These are phyloP conservation scores for Clarireedia monteithiana DNA, from an alignment of 2,329 filamentous ascomycete species.

Conservation along the genomic window DNA sequence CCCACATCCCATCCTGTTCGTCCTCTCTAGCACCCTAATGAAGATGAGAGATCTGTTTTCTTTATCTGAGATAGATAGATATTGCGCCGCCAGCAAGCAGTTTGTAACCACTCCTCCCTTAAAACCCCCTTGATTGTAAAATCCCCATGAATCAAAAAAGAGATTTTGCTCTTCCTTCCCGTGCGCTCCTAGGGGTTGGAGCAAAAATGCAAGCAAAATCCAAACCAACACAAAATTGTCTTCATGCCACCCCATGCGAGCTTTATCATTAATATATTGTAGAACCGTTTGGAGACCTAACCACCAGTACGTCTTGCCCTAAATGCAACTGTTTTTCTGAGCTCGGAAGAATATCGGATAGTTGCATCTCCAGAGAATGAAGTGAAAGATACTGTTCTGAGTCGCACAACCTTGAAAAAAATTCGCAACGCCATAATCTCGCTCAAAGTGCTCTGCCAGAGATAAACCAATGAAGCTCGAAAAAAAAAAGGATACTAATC, in stretches of 20 bases:
- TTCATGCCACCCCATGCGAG: slow-evolving; percentile 6
- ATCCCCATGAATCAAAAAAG: slow-evolving; percentile 7
- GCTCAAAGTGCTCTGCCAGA: slow-evolving; percentile 20
- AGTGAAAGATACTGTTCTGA: slow-evolving; percentile 4
- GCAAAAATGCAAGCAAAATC: slow-evolving; percentile 9
- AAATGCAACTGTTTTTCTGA: slow-evolving; percentile 12
- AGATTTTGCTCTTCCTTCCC: slow-evolving; percentile 10
- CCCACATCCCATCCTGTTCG: neutral
- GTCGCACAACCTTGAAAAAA: slow-evolving; percentile 5
- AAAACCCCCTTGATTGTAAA: slow-evolving; percentile 1
- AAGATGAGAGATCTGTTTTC: neutral
- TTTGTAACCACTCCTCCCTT: slow-evolving; percentile 6
- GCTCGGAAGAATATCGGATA: slow-evolving; percentile 7
- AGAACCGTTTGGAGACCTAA: slow-evolving; percentile 8
- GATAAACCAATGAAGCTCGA: slow-evolving; percentile 10
- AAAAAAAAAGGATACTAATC: slow-evolving; percentile 16
- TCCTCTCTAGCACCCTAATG: neutral
- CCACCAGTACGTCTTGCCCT: slow-evolving; percentile 5
- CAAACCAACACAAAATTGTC: slow-evolving; percentile 8
- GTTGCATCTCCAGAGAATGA: slow-evolving; percentile 15
- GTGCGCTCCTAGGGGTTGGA: slow-evolving; percentile 1
- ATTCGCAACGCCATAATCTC: slow-evolving; percentile 15
- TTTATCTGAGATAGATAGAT: neutral
- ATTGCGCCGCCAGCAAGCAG: slow-evolving; percentile 7
- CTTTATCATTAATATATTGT: slow-evolving; percentile 11